These are phyloP conservation scores for Coprinellus micaceus DNA, from an alignment of 768 basidiomycete genomes.

Conservation along the genomic window DNA sequence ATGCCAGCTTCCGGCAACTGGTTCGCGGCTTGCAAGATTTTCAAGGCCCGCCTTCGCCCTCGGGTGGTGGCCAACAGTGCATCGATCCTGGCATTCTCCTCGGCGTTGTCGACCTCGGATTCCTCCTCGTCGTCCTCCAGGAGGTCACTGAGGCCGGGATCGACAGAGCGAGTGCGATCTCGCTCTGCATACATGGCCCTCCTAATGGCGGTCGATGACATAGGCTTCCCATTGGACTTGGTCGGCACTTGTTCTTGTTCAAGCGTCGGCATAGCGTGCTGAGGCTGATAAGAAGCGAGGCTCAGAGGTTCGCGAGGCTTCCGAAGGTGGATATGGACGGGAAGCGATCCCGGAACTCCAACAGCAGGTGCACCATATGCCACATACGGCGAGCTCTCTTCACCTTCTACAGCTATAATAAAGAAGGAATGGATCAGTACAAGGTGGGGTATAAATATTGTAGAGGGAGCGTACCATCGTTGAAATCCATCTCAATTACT, in stretches of 20 bases:
- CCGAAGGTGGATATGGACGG: slow-evolving; percentile 52
- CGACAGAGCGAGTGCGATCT: slow-evolving; percentile 58
- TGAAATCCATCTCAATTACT: neutral
- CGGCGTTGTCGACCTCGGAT: slow-evolving; percentile 32
- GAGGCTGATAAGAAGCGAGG: slow-evolving; percentile 56
- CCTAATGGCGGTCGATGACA: slow-evolving; percentile 49
- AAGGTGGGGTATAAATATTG: neutral
- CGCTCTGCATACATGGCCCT: slow-evolving; percentile 66
- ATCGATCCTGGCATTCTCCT: slow-evolving; percentile 11
- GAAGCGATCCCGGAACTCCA: slow-evolving; percentile 54
- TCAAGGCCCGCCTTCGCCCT: slow-evolving; percentile 56
- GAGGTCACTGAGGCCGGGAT: slow-evolving; percentile 55
- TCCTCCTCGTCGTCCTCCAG: slow-evolving; percentile 54
- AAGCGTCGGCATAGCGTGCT: slow-evolving; percentile 37
- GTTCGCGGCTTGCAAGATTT: slow-evolving; percentile 67
- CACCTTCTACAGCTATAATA: neutral
- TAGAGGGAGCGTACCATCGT: neutral
- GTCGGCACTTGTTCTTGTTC: slow-evolving; percentile 25
- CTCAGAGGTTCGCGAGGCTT: slow-evolving; percentile 38
- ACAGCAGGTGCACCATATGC: slow-evolving; percentile 7
- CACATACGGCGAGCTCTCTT: neutral
- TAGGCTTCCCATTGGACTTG: slow-evolving; percentile 26
- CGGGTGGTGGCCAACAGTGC: slow-evolving; percentile 21
- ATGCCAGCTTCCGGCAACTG: slow-evolving; percentile 68
- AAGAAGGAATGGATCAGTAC: slow-evolving; percentile 1